These are phyloP conservation scores for Curvularia sp. DNA, from an alignment of 2,329 filamentous ascomycete genomes.

Conservation along the genomic window DNA sequence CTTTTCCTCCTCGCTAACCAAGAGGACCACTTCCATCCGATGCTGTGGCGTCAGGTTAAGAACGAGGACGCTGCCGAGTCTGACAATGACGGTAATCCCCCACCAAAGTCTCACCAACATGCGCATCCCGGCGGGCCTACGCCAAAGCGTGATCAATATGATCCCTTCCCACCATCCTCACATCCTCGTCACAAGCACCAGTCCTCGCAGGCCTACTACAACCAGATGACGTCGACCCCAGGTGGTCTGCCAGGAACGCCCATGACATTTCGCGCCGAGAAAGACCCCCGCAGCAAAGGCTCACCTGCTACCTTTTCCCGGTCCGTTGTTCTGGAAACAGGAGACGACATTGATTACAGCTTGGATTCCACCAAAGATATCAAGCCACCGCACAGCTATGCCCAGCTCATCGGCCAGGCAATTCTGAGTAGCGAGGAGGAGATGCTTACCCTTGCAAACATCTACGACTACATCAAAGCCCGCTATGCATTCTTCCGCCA, in stretches of 20 bases:
- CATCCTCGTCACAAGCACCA: slow-evolving; percentile 42
- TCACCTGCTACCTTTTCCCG: slow-evolving; percentile 58
- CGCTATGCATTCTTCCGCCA: slow-evolving; percentile 94
- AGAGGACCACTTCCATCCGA: slow-evolving; percentile 71
- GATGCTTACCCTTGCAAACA: slow-evolving; percentile 88
- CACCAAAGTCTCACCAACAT: slow-evolving; percentile 43
- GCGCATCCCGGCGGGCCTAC: slow-evolving; percentile 45
- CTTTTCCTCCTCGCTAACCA: slow-evolving; percentile 93
- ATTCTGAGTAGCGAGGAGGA: slow-evolving; percentile 87
- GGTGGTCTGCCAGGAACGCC: slow-evolving; percentile 46
- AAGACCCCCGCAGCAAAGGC: slow-evolving; percentile 49
- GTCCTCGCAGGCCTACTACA: slow-evolving; percentile 41
- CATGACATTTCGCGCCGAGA: slow-evolving; percentile 46
- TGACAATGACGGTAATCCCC: slow-evolving; percentile 48
- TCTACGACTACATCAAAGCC: slow-evolving; percentile 90
- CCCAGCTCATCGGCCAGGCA: slow-evolving; percentile 94
- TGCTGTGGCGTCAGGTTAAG: slow-evolving; percentile 68
- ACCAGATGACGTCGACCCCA: slow-evolving; percentile 47
- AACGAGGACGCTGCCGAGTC: slow-evolving; percentile 49
- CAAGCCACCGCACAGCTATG: slow-evolving; percentile 96
- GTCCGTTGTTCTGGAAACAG: slow-evolving; percentile 60
- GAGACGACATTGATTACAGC: slow-evolving; percentile 74
- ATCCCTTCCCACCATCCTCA: slow-evolving; percentile 49
- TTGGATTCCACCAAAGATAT: slow-evolving; percentile 85
- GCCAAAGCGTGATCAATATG: slow-evolving; percentile 47